phyloP scores from a whole-genome alignment of 2,329 filamentous ascomycete species.

The Pseudophaeomoniella oleicola region DNA sequence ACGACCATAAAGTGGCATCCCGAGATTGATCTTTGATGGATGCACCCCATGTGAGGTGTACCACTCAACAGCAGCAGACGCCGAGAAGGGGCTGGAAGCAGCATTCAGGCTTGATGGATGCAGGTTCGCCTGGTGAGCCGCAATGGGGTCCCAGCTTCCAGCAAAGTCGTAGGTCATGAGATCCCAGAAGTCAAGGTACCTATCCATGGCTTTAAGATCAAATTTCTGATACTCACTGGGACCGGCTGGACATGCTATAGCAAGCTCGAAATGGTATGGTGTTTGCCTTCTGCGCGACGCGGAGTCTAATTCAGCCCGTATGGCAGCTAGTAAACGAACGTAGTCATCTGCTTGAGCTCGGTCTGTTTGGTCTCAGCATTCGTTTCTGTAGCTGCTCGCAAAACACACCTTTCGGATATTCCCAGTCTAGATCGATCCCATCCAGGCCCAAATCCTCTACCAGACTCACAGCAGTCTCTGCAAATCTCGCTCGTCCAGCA shows the following conservation, averaged over 20 bases:
- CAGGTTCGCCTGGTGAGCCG: slow-evolving; percentile 74
- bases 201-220: slow-evolving; percentile 50
- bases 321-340: slow-evolving; percentile 26
- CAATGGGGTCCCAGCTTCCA: slow-evolving; percentile 59
- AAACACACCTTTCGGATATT: slow-evolving; percentile 25
- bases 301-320: slow-evolving; percentile 18
- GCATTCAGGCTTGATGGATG: slow-evolving; percentile 45
- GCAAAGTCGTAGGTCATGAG: slow-evolving; percentile 84
- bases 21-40: slow-evolving; percentile 63
- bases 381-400: slow-evolving; percentile 5
- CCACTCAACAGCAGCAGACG: slow-evolving; percentile 51
- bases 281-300: slow-evolving; percentile 1
- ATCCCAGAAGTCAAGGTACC: slow-evolving; percentile 59
- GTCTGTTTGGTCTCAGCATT: slow-evolving; percentile 16
- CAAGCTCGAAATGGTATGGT: slow-evolving; percentile 8
- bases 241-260: slow-evolving; percentile 27
- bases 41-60: slow-evolving; percentile 54
- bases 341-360: slow-evolving; percentile 24
- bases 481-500: slow-evolving; percentile 50
- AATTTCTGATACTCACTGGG: slow-evolving; percentile 48
- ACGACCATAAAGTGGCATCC: slow-evolving; percentile 86
- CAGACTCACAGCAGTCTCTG: slow-evolving; percentile 55
- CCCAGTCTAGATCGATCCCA: slow-evolving; percentile 33
- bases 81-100: slow-evolving; percentile 62
- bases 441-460: slow-evolving; percentile 67